These are phyloP conservation scores for Hirschioporus abietinus DNA, from an alignment of 768 basidiomycete genomes.

Conservation along the genomic window DNA sequence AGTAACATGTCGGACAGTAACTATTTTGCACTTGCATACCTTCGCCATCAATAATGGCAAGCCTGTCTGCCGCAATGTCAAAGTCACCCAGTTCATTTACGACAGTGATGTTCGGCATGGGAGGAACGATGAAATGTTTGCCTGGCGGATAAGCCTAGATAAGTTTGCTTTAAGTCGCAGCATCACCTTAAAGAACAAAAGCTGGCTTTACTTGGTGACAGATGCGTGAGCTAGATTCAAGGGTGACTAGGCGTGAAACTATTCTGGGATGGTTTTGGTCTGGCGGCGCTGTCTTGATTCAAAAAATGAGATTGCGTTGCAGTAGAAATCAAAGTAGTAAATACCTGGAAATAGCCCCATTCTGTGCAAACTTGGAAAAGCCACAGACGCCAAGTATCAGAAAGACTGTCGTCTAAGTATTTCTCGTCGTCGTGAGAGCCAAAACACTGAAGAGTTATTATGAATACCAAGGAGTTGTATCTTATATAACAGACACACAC, in stretches of 20 bases:
- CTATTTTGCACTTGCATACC: slow-evolving; percentile 31
- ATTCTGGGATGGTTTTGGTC: slow-evolving; percentile 66
- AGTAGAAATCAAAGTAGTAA: slow-evolving; percentile 14
- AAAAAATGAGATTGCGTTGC: slow-evolving; percentile 4
- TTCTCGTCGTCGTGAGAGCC: slow-evolving; percentile 70
- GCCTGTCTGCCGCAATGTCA: slow-evolving; percentile 67
- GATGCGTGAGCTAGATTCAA: slow-evolving; percentile 65
- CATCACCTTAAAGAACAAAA: not conserved
- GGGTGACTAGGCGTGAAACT: slow-evolving; percentile 69
- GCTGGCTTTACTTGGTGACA: slow-evolving; percentile 50
- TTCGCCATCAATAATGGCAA: slow-evolving; percentile 89
- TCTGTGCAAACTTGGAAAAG: slow-evolving; percentile 88
- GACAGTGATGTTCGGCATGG: slow-evolving; percentile 69
- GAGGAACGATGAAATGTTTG: slow-evolving; percentile 64
- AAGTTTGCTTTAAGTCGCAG: not conserved
- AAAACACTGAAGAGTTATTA: slow-evolving; percentile 59
- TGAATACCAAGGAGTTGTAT: not conserved
- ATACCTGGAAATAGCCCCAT: slow-evolving; percentile 90
- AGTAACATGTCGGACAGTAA: not conserved
- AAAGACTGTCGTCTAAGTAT: slow-evolving; percentile 55
- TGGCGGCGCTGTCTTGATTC: slow-evolving; percentile 63
- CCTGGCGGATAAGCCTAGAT: slow-evolving; percentile 73
- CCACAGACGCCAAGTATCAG: slow-evolving; percentile 84
- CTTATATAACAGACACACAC: not conserved
- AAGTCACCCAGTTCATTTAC: slow-evolving; percentile 88